Percentiles rank a stretch among this genome's conserved stretches.
These are phyloP conservation scores for Phytophthora melonis DNA, from an alignment of 352 stramenopile species.

Conservation along the genomic window DNA sequence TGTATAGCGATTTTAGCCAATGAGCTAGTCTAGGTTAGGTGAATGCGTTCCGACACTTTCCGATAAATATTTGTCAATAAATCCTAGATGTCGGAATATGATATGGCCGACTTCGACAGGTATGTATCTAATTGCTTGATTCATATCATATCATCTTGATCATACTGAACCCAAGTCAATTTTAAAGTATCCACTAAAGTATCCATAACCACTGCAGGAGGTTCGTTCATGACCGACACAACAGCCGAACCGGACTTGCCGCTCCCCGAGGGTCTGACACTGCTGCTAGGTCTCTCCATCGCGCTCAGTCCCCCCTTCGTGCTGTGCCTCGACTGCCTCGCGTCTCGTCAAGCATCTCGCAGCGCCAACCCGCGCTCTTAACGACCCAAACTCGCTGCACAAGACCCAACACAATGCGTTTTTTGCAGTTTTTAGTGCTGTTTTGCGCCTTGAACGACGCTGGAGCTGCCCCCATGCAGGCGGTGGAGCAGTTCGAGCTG, in stretches of 20 bases:
- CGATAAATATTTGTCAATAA: too few species aligned
- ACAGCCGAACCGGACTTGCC: constrained; percentile 6
- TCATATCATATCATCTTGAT: constrained; percentile 21
- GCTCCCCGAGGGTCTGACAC: constrained; percentile 29
- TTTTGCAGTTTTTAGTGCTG: constrained; percentile 14
- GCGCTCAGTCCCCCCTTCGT: constrained; percentile 37
- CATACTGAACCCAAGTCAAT: constrained; percentile 10
- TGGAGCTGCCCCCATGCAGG: constrained; percentile 5
- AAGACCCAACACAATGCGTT: constrained; percentile 22
- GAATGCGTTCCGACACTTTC: too few species aligned
- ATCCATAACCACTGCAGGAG: constrained; percentile 21
- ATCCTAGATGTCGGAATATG: too few species aligned
- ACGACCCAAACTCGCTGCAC: constrained; percentile 4
- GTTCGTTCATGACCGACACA: constrained; percentile 18
- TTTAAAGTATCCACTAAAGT: constrained; percentile 25
- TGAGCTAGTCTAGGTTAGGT: too few species aligned
- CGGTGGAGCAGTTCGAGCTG: constrained; percentile 37
- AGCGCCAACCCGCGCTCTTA: constrained; percentile 15
- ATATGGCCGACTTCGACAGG: constrained; percentile 6
- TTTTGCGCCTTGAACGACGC: constrained; percentile 11
- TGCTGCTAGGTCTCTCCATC: constrained; percentile 38
- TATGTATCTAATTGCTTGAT: background rate
- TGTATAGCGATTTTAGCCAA: too few species aligned
- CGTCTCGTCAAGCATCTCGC: constrained; percentile 4
- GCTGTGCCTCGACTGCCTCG: constrained; percentile 37